Conservation (phyloP, 257 asterid genomes). For the Penstemon davidsonii region DNA sequence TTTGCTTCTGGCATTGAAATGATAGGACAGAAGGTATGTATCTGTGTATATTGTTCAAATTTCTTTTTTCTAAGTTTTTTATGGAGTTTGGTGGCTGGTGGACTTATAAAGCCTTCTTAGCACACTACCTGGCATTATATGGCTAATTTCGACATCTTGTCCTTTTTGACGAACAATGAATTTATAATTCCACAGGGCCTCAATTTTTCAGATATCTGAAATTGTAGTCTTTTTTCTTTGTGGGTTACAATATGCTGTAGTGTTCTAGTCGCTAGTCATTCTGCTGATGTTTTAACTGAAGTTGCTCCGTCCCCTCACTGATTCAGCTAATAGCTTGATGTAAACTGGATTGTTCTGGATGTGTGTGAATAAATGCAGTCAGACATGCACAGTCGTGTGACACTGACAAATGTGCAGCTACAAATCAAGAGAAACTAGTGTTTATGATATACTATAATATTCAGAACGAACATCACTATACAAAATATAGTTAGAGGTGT, state of each 20-base stretch:
- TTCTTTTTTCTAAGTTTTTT: constrained; percentile 17
- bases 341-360: constrained; percentile 21
- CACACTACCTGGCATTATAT: neutral
- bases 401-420: constrained; percentile 1
- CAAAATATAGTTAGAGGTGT: too few relatives aligned
- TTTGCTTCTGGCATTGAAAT: constrained; percentile 95
- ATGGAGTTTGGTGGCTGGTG: constrained; percentile 3
- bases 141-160: constrained; percentile 2
- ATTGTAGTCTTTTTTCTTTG: neutral
- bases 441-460: neutral
- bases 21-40: constrained; percentile 87
- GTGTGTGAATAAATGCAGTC: constrained; percentile 13
- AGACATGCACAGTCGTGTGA: neutral
- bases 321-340: constrained; percentile 14
- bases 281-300: too few relatives aligned
- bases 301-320: neutral
- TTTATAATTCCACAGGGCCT: constrained; percentile 6
- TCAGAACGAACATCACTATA: neutral
- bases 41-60: constrained; percentile 11
- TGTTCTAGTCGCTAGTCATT: too few relatives aligned
- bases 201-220: constrained; percentile 6
- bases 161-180: constrained; percentile 2
- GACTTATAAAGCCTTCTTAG: constrained; percentile 11
- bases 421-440: neutral
- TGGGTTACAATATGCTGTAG: neutral